These are phyloP conservation scores for Crithidia thermophila DNA, from an alignment of 208 protist genomes.

Conservation along the genomic window DNA sequence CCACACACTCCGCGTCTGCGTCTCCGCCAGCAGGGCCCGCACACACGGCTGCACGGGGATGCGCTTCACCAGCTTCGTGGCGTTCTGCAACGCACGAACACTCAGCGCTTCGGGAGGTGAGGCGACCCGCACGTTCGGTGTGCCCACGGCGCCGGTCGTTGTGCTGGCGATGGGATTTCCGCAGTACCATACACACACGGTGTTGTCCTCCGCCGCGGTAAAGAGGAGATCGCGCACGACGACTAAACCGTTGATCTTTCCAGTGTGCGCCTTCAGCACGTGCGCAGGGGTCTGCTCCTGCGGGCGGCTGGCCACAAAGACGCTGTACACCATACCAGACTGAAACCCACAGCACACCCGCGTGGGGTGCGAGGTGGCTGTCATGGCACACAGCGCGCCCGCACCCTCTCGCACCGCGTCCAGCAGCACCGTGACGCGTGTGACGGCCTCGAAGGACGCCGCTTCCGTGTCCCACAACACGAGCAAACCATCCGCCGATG, in stretches of 20 bases:
- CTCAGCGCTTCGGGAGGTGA: background rate
- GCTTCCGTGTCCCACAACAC: constrained; percentile 82
- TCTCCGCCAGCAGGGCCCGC: constrained; percentile 56
- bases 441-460: constrained; percentile 80
- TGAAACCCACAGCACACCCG: constrained; percentile 67
- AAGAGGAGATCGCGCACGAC: constrained; percentile 75
- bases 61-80: constrained; percentile 46
- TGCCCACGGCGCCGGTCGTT: background rate
- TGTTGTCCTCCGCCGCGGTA: constrained; percentile 72
- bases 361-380: constrained; percentile 8
- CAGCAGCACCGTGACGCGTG: constrained; percentile 32
- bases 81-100: background rate
- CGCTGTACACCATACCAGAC: constrained; percentile 50
- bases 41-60: constrained; percentile 62
- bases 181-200: constrained; percentile 72
- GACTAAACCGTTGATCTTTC: constrained; percentile 61
- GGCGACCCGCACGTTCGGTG: background rate
- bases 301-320: constrained; percentile 48
- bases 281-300: constrained; percentile 40
- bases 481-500: constrained; percentile 67
- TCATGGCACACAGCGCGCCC: constrained; percentile 19
- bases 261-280: constrained; percentile 51
- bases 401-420: constrained; percentile 18
- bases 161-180: background rate
- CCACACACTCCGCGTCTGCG: constrained; percentile 67